These are phyloP conservation scores for Teunomyces funiuensis DNA, from an alignment of 805 yeast species.

Conservation along the genomic window DNA sequence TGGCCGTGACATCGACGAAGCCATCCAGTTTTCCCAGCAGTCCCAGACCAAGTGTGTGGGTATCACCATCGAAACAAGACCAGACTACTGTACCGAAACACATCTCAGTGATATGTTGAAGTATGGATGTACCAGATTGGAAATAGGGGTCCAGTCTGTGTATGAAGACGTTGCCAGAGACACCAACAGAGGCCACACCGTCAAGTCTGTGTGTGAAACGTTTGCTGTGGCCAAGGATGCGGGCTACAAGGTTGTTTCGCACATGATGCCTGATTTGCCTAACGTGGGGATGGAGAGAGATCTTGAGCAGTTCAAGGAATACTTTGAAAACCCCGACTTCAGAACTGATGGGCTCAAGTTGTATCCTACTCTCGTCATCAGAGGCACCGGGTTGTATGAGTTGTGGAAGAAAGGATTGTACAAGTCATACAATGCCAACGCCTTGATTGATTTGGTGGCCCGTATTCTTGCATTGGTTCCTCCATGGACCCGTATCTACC, in stretches of 20 bases:
- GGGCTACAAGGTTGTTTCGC: slow-evolving; percentile 95
- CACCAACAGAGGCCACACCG: slow-evolving; percentile 97
- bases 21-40: slow-evolving; percentile 87
- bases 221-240: slow-evolving; percentile 97
- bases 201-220: slow-evolving; percentile 92
- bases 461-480: slow-evolving; percentile 95
- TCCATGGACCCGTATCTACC: slow-evolving; percentile 98
- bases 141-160: slow-evolving; percentile 95
- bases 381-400: slow-evolving; percentile 97
- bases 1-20: slow-evolving; percentile 85
- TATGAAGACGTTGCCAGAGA: slow-evolving; percentile 98
- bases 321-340: slow-evolving; percentile 94
- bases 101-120: slow-evolving; percentile 93
- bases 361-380: slow-evolving; percentile 92
- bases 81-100: slow-evolving; percentile 95
- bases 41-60: slow-evolving; percentile 97
- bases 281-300: slow-evolving; percentile 99
- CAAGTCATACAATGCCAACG: slow-evolving; percentile 92
- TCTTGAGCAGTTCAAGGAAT: slow-evolving; percentile 91
- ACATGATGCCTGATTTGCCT: slow-evolving; percentile 99
- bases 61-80: slow-evolving; percentile 96
- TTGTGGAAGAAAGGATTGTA: slow-evolving; percentile 96
- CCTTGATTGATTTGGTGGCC: slow-evolving; percentile 90
- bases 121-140: slow-evolving; percentile 95
- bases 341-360: slow-evolving; percentile 95